These are phyloP conservation scores for Magnaporthiopsis poae DNA, from an alignment of 2,329 filamentous ascomycete species.

Conservation along the genomic window DNA sequence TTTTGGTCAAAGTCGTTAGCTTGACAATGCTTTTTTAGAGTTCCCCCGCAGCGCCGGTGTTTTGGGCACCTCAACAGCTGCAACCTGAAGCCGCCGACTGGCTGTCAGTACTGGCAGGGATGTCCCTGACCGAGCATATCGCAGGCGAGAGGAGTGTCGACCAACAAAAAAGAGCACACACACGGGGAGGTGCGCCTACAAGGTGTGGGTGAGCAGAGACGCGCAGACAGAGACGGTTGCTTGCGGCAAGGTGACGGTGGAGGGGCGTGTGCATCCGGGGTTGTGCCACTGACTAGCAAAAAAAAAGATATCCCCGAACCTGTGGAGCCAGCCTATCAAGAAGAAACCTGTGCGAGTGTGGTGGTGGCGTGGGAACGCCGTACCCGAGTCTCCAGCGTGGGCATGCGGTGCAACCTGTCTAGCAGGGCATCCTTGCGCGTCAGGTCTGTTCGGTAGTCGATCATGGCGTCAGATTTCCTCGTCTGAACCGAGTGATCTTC, in stretches of 20 bases:
- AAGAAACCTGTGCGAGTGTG: neutral
- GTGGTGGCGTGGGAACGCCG: neutral
- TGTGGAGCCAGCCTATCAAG: neutral
- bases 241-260: neutral
- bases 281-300: neutral
- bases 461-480: conserved; percentile 29
- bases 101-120: neutral
- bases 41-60: neutral
- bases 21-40: conserved; percentile 4
- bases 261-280: neutral
- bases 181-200: neutral
- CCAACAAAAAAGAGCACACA: neutral
- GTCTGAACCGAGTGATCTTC: conserved; percentile 32
- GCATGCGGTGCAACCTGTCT: conserved; percentile 18
- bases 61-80: neutral
- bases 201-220: neutral
- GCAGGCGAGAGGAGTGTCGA: neutral
- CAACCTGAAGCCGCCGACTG: neutral
- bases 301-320: neutral
- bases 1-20: neutral
- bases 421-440: conserved; percentile 22
- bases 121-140: neutral
- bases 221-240: neutral
- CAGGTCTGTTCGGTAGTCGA: conserved; percentile 26
- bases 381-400: conserved; percentile 12